Base-by-base conservation (phyloP, 2,329 filamentous ascomycete genomes). In the Shiraia sp. region DNA sequence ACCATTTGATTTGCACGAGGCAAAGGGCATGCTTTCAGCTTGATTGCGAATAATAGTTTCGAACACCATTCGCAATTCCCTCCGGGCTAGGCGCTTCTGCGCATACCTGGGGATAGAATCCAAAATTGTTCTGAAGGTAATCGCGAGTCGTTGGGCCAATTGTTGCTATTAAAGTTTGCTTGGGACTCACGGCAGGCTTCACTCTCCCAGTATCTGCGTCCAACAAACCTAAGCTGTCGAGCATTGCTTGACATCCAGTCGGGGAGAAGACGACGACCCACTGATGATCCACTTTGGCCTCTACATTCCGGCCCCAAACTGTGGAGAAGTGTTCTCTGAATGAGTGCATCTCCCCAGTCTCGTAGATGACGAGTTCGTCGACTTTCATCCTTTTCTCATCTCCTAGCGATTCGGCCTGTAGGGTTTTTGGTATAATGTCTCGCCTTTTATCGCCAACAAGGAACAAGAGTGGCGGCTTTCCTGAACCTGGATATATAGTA, bases 121-220 rank as follows among this genome's bases (percentile, higher is more conserved):
- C 80, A 65, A 90, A 89, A 1, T 75, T 78, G 14, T 76, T 73
- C 12, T 74, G 65, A 31, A 99, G 72, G 70, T 89, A 84, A 54
- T 90, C 83, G 49, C 85, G 79, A 9, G 93, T 99, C 13, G 93
- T 99, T 10, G 93, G 92, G 1, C 93, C 93, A 68, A 99, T 99
- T 0, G 91, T 95, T 10, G 86, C 89, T 47, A 97, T 76, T 49
- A 80, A 83, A 1, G 83, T 86, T 36, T 67, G 76, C 8, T 71
- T 71, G 15, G 36, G 19, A 22, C 32, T 39, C 25, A 27, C 40
- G 19, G 25, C 39, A 42, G 40, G 51, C 15, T 49, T 59, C 31
- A 64, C 64, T 32, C 61, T 71, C 6, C 71, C 72, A 14, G 67
- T 68, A 7, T 64, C 49, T 27, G 59, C 48, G 30, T 76, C 71